Conservation (phyloP, 495 filamentous ascomycete species). For the Wilcoxina mikolae region DNA sequence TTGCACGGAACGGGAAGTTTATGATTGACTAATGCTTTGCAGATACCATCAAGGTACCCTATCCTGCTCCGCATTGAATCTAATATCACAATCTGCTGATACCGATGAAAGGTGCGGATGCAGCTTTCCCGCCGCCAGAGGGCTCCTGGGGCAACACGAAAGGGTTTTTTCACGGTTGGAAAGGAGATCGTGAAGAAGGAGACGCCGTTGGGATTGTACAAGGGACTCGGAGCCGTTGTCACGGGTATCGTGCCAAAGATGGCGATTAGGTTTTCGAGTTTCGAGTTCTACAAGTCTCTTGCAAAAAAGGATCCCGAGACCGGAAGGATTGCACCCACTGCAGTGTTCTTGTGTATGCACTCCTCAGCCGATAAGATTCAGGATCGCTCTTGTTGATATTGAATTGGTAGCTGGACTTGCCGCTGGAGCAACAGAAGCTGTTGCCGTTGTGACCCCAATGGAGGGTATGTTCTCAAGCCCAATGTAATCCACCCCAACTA, state of each 20-base stretch:
- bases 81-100: constrained; percentile 33
- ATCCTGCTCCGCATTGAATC: not conserved
- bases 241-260: constrained; percentile 98
- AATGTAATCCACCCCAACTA: too few relatives aligned
- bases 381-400: not conserved
- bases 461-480: constrained; percentile 34
- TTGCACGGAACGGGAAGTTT: not conserved
- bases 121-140: constrained; percentile 81
- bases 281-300: constrained; percentile 74
- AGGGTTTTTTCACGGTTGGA: constrained; percentile 79
- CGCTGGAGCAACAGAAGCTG: constrained; percentile 90
- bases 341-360: constrained; percentile 62
- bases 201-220: constrained; percentile 85
- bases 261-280: constrained; percentile 97
- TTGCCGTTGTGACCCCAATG: constrained; percentile 93
- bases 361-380: too few relatives aligned
- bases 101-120: constrained; percentile 99
- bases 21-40: not conserved
- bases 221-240: constrained; percentile 86
- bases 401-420: constrained; percentile 55
- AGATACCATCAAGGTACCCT: constrained; percentile 12
- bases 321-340: constrained; percentile 51
- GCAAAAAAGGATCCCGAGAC: constrained; percentile 35
- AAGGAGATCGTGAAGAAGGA: constrained; percentile 75
- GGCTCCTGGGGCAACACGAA: constrained; percentile 67